Conservation (phyloP, 768 basidiomycete genomes). For the Pholiota molesta region DNA sequence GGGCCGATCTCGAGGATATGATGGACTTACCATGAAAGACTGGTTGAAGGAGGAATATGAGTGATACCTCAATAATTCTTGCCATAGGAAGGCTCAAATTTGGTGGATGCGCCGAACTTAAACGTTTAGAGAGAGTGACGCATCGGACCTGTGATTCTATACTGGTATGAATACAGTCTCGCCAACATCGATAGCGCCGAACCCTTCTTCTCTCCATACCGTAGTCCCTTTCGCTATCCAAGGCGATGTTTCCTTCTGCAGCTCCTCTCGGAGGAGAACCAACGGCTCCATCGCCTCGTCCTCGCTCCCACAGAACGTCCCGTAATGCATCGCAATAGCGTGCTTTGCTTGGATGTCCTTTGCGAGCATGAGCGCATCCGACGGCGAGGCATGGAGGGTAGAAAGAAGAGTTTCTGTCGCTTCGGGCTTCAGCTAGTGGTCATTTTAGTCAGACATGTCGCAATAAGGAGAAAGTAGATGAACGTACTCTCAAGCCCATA, state of each 20-base stretch:
- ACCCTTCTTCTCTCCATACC: not conserved
- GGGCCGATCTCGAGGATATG: not conserved
- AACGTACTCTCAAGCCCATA: constrained; percentile 6
- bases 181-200: constrained; percentile 4
- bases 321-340: constrained; percentile 6
- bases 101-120: too few species aligned
- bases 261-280: constrained; percentile 1
- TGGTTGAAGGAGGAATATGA: not conserved
- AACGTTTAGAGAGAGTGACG: too few species aligned
- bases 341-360: not conserved
- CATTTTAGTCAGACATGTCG: not conserved
- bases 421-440: not conserved
- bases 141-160: too few species aligned
- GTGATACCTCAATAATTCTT: too few species aligned
- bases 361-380: not conserved
- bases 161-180: not conserved
- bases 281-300: constrained; percentile 7
- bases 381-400: constrained; percentile 3
- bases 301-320: constrained; percentile 5
- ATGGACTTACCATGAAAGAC: not conserved
- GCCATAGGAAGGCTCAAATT: too few species aligned
- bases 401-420: constrained; percentile 5
- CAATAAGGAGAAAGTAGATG: not conserved
- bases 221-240: not conserved
- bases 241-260: not conserved